These are phyloP conservation scores for Acacia crassicarpa DNA, from an alignment of 306 rosid genomes.

Conservation along the genomic window DNA sequence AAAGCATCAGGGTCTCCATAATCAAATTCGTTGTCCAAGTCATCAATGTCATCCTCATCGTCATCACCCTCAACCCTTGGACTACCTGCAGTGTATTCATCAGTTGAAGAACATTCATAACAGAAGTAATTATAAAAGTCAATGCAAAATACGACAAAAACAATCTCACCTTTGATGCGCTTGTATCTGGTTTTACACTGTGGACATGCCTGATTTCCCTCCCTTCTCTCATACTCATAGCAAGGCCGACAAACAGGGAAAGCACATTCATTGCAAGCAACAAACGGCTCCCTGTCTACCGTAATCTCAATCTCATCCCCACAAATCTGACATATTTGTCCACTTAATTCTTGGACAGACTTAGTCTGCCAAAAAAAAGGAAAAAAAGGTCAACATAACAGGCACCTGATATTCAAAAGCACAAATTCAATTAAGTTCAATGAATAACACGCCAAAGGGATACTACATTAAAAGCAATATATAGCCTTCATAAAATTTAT, in stretches of 20 bases:
- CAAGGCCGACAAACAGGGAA: constrained; percentile 91
- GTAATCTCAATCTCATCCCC: constrained; percentile 81
- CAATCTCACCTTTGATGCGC: constrained; percentile 73
- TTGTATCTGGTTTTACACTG: constrained; percentile 93
- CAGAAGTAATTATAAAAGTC: background rate
- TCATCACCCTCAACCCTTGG: constrained; percentile 96
- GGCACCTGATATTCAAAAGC: constrained; percentile 15
- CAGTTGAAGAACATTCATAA: constrained; percentile 3
- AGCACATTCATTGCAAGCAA: constrained; percentile 96
- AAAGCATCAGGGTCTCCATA: constrained; percentile 54
- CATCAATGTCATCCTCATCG: constrained; percentile 91
- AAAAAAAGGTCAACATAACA: constrained; percentile 6
- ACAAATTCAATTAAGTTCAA: background rate
- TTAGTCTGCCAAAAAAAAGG: constrained; percentile 53
- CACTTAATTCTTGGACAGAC: constrained; percentile 80
- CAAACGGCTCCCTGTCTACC: constrained; percentile 83
- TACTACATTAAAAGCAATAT: background rate
- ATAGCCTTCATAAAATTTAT: background rate
- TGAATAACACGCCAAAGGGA: constrained; percentile 5
- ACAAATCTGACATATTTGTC: constrained; percentile 84
- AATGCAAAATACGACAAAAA: constrained; percentile 11
- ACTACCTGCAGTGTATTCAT: constrained; percentile 60
- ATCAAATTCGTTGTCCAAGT: constrained; percentile 87
- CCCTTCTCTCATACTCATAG: constrained; percentile 81
- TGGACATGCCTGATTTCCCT: constrained; percentile 90